Conservation (phyloP, 805 yeast species). For the Hyphopichia homilentoma region DNA sequence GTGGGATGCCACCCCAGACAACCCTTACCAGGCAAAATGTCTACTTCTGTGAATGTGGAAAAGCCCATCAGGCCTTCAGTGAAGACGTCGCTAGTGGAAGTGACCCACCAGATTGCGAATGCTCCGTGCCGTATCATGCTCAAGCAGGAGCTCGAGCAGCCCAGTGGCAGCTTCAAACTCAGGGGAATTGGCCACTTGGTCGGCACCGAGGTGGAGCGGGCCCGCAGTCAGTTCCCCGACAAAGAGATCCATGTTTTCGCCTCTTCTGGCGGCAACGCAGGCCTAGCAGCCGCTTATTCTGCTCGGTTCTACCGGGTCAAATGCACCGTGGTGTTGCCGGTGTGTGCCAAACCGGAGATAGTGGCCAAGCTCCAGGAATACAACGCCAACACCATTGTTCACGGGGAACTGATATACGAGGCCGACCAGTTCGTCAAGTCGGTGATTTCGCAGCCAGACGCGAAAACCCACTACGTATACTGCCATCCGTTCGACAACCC, state of each 20-base stretch:
- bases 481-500: conserved; percentile 56
- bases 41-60: too few species aligned
- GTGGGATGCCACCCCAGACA: too few species aligned
- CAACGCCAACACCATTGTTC: conserved; percentile 49
- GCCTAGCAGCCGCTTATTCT: conserved; percentile 51
- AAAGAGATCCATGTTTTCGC: conserved; percentile 41
- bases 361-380: conserved; percentile 39
- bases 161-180: conserved; percentile 55
- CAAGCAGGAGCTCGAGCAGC: conserved; percentile 52
- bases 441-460: conserved; percentile 15
- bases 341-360: conserved; percentile 43
- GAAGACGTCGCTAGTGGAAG: conserved; percentile 38
- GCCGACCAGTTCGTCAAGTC: conserved; percentile 44
- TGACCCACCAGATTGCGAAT: conserved; percentile 22
- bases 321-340: conserved; percentile 66
- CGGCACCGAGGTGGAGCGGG: conserved; percentile 24
- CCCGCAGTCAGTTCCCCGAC: conserved; percentile 13
- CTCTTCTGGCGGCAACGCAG: conserved; percentile 57
- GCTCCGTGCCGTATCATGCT: conserved; percentile 39
- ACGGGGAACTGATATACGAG: conserved; percentile 46
- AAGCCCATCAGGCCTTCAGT: too few species aligned
- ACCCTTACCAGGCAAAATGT: too few species aligned
- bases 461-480: conserved; percentile 37
- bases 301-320: conserved; percentile 30
- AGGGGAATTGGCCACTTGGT: conserved; percentile 53